These are phyloP conservation scores for Viola pubescens DNA, from an alignment of 441 rosid species.

Conservation along the genomic window DNA sequence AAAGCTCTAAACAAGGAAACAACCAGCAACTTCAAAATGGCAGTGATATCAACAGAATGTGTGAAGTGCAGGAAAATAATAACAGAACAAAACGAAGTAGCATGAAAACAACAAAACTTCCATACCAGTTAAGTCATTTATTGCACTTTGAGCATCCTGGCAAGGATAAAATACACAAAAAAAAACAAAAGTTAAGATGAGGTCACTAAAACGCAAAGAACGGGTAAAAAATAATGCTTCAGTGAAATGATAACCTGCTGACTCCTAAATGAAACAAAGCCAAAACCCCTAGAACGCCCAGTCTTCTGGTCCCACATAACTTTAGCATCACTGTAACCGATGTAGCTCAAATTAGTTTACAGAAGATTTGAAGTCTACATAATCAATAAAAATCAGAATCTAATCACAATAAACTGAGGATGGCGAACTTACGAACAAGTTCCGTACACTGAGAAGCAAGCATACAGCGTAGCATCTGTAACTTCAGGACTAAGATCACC, in stretches of 20 bases:
- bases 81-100: background rate
- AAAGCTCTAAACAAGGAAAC: background rate
- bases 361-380: background rate
- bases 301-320: conserved; percentile 97
- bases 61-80: background rate
- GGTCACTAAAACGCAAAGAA: background rate
- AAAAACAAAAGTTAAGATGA: background rate
- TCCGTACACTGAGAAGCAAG: conserved; percentile 52
- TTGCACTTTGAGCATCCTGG: conserved; percentile 87
- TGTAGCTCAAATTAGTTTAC: conserved; percentile 5
- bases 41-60: background rate
- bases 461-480: conserved; percentile 72
- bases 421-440: conserved; percentile 62
- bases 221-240: background rate
- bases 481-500: conserved; percentile 94
- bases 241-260: conserved; percentile 44
- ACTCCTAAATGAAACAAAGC: conserved; percentile 74
- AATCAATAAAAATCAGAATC: background rate
- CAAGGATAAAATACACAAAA: conserved; percentile 1
- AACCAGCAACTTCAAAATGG: no score
- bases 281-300: conserved; percentile 88
- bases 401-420: conserved; percentile 8
- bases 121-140: conserved; percentile 69
- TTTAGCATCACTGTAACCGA: conserved; percentile 61
- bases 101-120: background rate